These are phyloP conservation scores for Sporobolomyces pararoseus DNA, from an alignment of 768 basidiomycete genomes.

Conservation along the genomic window DNA sequence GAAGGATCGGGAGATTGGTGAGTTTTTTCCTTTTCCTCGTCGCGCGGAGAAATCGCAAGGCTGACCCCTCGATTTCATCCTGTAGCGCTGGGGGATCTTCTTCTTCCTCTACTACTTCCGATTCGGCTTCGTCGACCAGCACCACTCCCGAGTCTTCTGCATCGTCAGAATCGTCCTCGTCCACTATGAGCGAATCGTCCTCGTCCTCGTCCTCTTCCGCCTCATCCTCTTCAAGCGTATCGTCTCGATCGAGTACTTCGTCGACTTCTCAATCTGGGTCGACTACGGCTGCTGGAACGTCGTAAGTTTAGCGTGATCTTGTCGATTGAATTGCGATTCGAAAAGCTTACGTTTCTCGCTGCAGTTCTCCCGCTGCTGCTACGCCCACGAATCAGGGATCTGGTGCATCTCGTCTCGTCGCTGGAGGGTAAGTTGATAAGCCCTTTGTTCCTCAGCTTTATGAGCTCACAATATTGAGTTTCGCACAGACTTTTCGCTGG, in stretches of 20 bases:
- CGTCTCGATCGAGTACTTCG: not conserved
- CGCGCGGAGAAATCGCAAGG: too few relatives aligned
- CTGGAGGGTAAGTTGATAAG: conserved; percentile 6
- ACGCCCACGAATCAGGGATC: not conserved
- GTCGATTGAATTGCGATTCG: not conserved
- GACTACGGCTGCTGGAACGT: not conserved
- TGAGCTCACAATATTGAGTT: not conserved
- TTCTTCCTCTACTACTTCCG: not conserved
- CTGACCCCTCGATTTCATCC: not conserved
- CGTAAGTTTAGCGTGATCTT: not conserved
- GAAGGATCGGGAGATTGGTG: conserved; percentile 11
- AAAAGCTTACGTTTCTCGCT: not conserved
- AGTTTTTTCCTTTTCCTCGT: not conserved
- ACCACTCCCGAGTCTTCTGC: not conserved
- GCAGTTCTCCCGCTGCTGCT: not conserved
- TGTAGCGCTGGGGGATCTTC: not conserved
- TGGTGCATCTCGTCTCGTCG: not conserved
- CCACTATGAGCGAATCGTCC: not conserved
- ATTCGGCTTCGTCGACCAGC: not conserved
- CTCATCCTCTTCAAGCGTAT: not conserved
- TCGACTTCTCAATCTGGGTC: not conserved
- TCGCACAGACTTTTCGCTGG: not conserved
- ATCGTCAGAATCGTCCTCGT: not conserved
- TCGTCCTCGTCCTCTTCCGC: not conserved
- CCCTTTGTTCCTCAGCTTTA: not conserved